Percentiles rank a stretch among this genome's conserved stretches.
Conservation (phyloP, 2,329 filamentous ascomycete species). For the Calonectria pauciramosa region DNA sequence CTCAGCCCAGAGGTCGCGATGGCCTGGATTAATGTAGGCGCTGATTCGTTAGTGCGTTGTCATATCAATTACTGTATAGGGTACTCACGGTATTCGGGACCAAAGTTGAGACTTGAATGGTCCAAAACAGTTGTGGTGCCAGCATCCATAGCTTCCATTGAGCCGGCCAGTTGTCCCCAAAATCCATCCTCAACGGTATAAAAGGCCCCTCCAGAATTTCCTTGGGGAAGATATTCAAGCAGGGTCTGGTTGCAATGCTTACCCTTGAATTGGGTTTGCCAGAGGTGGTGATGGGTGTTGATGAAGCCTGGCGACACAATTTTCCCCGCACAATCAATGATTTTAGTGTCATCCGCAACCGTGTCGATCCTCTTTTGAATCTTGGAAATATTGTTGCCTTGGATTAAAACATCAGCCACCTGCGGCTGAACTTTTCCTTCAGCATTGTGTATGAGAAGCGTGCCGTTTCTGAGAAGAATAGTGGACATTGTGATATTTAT, state of each 20-base stretch:
- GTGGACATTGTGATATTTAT: not conserved
- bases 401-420: not conserved
- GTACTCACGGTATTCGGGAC: not conserved
- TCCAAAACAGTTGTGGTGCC: not conserved
- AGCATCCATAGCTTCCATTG: not conserved
- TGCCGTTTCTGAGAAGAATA: not conserved
- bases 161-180: not conserved
- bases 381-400: not conserved
- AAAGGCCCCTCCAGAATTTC: not conserved
- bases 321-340: slow-evolving; percentile 7
- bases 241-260: slow-evolving; percentile 16
- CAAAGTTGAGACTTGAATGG: not conserved
- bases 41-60: not conserved
- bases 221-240: not conserved
- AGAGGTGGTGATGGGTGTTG: slow-evolving; percentile 26
- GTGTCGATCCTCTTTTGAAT: not conserved
- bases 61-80: accelerated
- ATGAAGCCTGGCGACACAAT: slow-evolving; percentile 28
- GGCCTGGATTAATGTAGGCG: not conserved
- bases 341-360: not conserved
- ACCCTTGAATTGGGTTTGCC: slow-evolving; percentile 24
- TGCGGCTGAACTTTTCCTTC: not conserved
- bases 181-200: not conserved
- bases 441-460: not conserved
- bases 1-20: not conserved